Conservation (phyloP, 2,329 filamentous ascomycete species). For the Cytospora mali region DNA sequence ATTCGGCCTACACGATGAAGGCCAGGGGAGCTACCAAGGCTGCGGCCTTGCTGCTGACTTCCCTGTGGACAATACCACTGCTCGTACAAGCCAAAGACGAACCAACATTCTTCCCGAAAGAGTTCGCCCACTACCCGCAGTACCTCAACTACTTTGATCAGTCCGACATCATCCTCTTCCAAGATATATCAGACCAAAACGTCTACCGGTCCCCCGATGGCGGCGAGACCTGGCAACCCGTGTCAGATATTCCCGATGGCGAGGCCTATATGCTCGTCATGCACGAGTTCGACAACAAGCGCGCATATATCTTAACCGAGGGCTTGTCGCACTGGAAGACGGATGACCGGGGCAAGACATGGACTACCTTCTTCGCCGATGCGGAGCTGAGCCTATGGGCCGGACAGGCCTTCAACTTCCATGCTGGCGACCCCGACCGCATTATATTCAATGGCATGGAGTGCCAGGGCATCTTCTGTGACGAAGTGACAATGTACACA, state of each 20-base stretch:
- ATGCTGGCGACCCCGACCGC: constrained; percentile 79
- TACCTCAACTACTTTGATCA: constrained; percentile 90
- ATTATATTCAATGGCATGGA: constrained; percentile 81
- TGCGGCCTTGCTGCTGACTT: constrained; percentile 55
- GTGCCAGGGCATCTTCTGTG: constrained; percentile 66
- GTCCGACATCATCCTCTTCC: constrained; percentile 78
- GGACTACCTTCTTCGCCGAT: constrained; percentile 72
- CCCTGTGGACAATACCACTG: constrained; percentile 42
- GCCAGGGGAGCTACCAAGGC: constrained; percentile 49
- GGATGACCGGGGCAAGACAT: constrained; percentile 77
- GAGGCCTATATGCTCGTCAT: constrained; percentile 66
- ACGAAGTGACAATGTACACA: constrained; percentile 72
- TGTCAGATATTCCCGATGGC: constrained; percentile 66
- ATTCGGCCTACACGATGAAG: constrained; percentile 55
- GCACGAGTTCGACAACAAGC: constrained; percentile 76
- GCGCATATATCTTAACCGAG: constrained; percentile 78
- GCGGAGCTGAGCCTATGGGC: constrained; percentile 58
- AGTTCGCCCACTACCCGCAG: constrained; percentile 67
- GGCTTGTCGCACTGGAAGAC: constrained; percentile 79
- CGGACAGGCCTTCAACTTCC: constrained; percentile 68
- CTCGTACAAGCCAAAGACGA: constrained; percentile 59
- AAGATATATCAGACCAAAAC: constrained; percentile 64
- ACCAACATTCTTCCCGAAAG: constrained; percentile 66
- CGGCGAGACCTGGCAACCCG: constrained; percentile 72
- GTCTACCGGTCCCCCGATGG: constrained; percentile 81